Percentiles rank a stretch among this genome's conserved stretches.
Evolutionary conservation across 371 early-diverging fungal genomes (phyloP).

Genomic region (Modicella reniformis): DNA sequence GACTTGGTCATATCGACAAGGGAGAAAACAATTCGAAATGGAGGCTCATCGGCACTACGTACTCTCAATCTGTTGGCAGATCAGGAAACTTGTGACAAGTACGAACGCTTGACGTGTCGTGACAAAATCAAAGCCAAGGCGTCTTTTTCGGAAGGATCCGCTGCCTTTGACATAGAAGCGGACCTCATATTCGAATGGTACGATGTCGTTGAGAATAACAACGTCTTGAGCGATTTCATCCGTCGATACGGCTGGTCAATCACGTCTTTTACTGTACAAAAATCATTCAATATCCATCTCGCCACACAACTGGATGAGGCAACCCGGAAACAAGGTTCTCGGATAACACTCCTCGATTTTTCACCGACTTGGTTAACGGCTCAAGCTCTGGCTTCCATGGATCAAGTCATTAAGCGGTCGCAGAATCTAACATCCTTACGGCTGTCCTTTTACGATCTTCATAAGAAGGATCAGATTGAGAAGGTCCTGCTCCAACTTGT

Average conservation of each 20-base stretch:
- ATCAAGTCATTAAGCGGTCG: not conserved
- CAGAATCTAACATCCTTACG: not conserved
- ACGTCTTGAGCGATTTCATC: not conserved
- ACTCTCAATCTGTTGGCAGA: not conserved
- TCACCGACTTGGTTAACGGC: not conserved
- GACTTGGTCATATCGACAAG: not conserved
- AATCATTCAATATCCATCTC: not conserved
- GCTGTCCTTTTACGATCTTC: not conserved
- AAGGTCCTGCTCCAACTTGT: not conserved
- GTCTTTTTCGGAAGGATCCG: not conserved
- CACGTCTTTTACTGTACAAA: not conserved
- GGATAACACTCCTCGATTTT: not conserved
- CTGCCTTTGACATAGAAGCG: not conserved
- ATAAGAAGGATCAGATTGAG: not conserved
- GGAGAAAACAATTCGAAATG: not conserved
- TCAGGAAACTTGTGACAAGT: too few species aligned
- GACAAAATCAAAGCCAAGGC: not conserved
- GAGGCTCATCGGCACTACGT: not conserved
- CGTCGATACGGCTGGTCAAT: not conserved
- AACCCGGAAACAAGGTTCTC: not conserved
- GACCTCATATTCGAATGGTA: not conserved
- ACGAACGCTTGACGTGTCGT: too few species aligned
- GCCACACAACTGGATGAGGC: not conserved
- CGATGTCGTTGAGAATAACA: not conserved
- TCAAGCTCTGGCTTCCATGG: not conserved